Evolutionary conservation across 225 moss, liverwort and hornwort genomes (phyloP), one percentile per base, ranked within the genome.

Genomic region (Marchantia paleacea): DNA sequence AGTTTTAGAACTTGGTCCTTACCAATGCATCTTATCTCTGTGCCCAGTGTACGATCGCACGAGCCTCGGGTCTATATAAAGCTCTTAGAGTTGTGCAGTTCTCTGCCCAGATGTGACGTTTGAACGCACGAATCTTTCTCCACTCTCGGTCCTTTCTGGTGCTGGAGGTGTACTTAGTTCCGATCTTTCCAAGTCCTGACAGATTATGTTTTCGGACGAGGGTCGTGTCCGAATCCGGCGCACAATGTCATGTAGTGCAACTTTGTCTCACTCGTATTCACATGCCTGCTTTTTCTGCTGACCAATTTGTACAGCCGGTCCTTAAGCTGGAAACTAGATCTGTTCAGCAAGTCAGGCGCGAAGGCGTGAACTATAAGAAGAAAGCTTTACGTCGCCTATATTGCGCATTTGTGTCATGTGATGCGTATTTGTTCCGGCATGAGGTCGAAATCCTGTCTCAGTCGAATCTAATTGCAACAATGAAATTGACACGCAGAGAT

Each of bases 401-500:
- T 25, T 22, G 25, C 65, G 8, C 26, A 39, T 72, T 55, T n/a
- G 12, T 12, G 52, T 39, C 52, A 48, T 49, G 49, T 25, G 55
- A 28, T 51, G 20, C 19, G 22, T 12, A 72, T 1, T 72, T 14
- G n/a, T n/a, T 72, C 12, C 22, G 72, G 47, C 80, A 16, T 78
- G 48, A 31, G 20, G 77, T 78, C 69, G 64, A 75, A 53, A 78
- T 73, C 19, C 47, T 24, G 73, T 12, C 2, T 25, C 54, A 8
- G 9, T 78, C 69, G 78, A 74, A 52, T 80, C 75, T 80, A 55
- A 58, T 51, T 57, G 53, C 16, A 70, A 86, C 39, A n/a, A 48
- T 61, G 47, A 76, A 31, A 50, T 15, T 67, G 48, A 12, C 48
- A 4, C 51, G 88, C 88, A 99, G 95, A 86, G 92, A 90, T 78